Conservation (phyloP, 192 early-diverging fungal genomes). For the Neocallimastix lanati region DNA sequence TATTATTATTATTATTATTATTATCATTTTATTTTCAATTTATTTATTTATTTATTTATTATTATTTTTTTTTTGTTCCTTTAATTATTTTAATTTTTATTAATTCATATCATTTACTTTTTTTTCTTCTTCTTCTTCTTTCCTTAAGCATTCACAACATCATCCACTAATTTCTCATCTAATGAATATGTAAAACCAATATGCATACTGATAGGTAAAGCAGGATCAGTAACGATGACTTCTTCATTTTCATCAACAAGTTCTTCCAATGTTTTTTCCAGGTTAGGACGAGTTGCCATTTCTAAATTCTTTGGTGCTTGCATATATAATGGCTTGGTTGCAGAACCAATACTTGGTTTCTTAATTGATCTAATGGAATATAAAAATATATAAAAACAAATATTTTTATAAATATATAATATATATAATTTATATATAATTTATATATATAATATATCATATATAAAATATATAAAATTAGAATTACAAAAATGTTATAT, state of each 20-base stretch:
- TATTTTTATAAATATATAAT: too few relatives aligned
- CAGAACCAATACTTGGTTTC: constrained; percentile 50
- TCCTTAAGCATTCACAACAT: not conserved
- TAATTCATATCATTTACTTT: not conserved
- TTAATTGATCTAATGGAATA: constrained; percentile 83
- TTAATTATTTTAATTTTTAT: not conserved
- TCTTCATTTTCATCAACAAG: constrained; percentile 47
- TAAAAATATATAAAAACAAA: too few relatives aligned
- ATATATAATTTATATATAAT: too few relatives aligned
- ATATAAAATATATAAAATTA: too few relatives aligned
- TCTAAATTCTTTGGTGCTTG: constrained; percentile 65
- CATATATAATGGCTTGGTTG: constrained; percentile 57
- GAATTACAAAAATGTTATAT: too few relatives aligned
- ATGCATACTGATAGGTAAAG: constrained; percentile 36
- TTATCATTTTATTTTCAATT: too few relatives aligned
- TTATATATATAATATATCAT: too few relatives aligned
- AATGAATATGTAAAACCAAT: constrained; percentile 7
- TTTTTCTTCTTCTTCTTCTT: not conserved
- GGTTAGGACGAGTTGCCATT: constrained; percentile 63
- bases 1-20: too few relatives aligned
- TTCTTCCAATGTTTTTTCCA: constrained; percentile 44
- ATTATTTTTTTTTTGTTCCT: too few relatives aligned
- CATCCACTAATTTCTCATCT: not conserved
- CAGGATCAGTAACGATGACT: constrained; percentile 67
- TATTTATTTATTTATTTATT: too few relatives aligned